Base-by-base conservation (phyloP, 2,329 filamentous ascomycete genomes). In the Trichoderma sp. region DNA sequence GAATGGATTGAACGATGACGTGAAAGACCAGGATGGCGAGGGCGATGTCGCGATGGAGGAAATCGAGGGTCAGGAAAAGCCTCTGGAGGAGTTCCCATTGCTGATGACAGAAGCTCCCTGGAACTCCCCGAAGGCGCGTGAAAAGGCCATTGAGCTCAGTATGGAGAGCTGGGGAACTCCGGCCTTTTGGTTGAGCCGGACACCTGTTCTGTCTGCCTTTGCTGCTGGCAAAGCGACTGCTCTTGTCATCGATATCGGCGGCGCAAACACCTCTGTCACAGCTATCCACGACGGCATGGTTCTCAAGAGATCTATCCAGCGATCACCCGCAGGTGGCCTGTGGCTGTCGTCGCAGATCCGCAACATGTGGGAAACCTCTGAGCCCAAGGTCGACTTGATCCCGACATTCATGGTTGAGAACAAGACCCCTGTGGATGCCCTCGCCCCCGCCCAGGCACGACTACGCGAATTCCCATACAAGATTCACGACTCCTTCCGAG, bases 81-180 rank as follows among this genome's bases (percentile, higher is more conserved):
- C 93, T 8, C 86, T 99, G 73, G 89, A 92, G 64, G 96, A 98
- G 81, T 96, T 93, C 81, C 97, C 96, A 8, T 84, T 99, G 73
- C 86, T 99, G 72, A 92, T 99, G 88, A 97, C 94, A 1, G 96
- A 99, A 82, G 93, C 95, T 15, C 92, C 93, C 12, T 98, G 95
- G 95, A 98, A 97, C 82, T 88, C 90, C 30, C 82, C 88, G 57
- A 98, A 98, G 84, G 90, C 92, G 73, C 88, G 97, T 73, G 96
- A 99, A 84, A 97, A 96, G 88, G 91, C 92, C 53, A 95, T 98
- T 77, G 96, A 99, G 84, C 90, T 98, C 74, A 94, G 94, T 72
- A 98, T 99, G 91, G 96, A 99, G 86, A 93, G 90, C 79, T 99
- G 96, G 94, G 95, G 94, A 32, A 92, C 92, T 70, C 96, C 96